Base-by-base conservation (phyloP, 352 stramenopile genomes). In the Phytophthora chlamydospora region DNA sequence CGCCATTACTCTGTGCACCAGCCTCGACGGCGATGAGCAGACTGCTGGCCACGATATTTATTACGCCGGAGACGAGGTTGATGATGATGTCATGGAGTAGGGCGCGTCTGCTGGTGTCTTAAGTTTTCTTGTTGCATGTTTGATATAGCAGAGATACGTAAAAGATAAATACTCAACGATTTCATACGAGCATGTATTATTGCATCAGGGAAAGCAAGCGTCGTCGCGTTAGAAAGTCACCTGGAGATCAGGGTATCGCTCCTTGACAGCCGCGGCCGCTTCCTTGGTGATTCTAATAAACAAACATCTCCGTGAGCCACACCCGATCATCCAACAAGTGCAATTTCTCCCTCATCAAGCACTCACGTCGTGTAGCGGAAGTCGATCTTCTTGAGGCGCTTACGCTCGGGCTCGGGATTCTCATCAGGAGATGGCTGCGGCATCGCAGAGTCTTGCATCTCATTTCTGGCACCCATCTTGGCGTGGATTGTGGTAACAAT, bases 341-440 rank as follows among this genome's bases (percentile, higher is more conserved):
- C 16, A 8, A 59, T 38, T 13, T 16, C 4, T 29, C 2, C 2
- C 24, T 6, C 4, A 3, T 3, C 4, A 3, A 45, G 16, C 10
- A 75, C 83, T 53, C 83, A 95, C 88, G 71, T 83, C 12, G 88
- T 96, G 74, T 96, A 96, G 52, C 88, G 88, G 29, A 96, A 93
- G 48, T 96, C 87, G 48, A 96, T 76, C 48, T 90, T 92, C 71
- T 96, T 96, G 39, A 96, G 79, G 6, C 83, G 80, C 71, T 96
- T 96, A 31, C 81, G 80, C 58, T 91, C 83, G 0, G 85, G 88
- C 38, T 89, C 83, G 4, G 53, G 62, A 34, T 79, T 85, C 11
- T 80, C 73, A 16, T 67, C 52, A 31, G 51, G 46, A 49, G 49
- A 61, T 42, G 68, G 58, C 10, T 62, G 62, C 4, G 66, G 51